Percentiles rank a stretch among this genome's conserved stretches.
Evolutionary conservation across 106 monocot species (phyloP).

Genomic region (Amphibolis antarctica): DNA sequence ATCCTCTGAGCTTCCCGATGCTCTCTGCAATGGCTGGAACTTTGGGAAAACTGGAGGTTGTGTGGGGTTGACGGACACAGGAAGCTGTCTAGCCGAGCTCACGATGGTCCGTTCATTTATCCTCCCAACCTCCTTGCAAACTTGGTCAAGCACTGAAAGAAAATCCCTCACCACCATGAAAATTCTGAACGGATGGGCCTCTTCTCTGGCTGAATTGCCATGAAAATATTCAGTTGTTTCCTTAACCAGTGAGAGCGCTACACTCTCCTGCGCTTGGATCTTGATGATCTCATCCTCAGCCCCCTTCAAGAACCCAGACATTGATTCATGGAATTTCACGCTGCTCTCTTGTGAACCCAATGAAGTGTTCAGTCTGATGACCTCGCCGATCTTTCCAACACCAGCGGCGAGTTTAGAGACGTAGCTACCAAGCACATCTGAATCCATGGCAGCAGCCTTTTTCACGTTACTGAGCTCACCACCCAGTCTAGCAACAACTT

Average conservation of each 20-base stretch:
- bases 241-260: conserved; percentile 12
- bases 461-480: conserved; percentile 31
- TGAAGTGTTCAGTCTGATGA: conserved; percentile 7
- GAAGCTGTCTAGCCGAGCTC: neutral
- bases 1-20: conserved; percentile 12
- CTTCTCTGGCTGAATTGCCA: conserved; percentile 30
- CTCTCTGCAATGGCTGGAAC: neutral
- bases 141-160: conserved; percentile 24
- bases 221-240: conserved; percentile 37
- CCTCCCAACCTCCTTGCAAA: conserved; percentile 32
- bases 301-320: conserved; percentile 22
- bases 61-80: neutral
- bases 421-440: conserved; percentile 18
- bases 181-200: conserved; percentile 40
- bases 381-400: conserved; percentile 19
- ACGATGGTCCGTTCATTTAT: conserved; percentile 11
- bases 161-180: conserved; percentile 44
- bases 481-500: conserved; percentile 26
- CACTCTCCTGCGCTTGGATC: conserved; percentile 12
- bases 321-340: conserved; percentile 16
- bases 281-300: conserved; percentile 25
- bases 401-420: conserved; percentile 19
- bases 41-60: neutral
- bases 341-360: neutral
- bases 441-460: conserved; percentile 38